phyloP scores from a whole-genome alignment of 495 filamentous ascomycete species.

The Usnea hakonensis region DNA sequence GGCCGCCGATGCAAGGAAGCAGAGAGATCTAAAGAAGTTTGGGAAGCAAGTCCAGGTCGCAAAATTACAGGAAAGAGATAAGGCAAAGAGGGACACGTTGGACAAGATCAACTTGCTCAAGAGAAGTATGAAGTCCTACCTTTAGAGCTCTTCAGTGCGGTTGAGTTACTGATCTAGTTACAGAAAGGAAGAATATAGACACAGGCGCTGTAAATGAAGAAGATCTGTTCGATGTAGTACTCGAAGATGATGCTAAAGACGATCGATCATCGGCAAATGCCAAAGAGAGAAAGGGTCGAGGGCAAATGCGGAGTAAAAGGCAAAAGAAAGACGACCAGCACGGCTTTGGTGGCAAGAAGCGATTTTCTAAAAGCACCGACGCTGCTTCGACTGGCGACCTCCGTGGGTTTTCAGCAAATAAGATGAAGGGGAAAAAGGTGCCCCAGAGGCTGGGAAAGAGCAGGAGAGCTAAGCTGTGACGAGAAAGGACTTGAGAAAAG shows the following conservation, averaged over 20 bases:
- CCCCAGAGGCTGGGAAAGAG: slow-evolving; percentile 58
- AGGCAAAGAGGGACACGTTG: slow-evolving; percentile 80
- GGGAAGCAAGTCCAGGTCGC: slow-evolving; percentile 97
- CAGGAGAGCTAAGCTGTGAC: slow-evolving; percentile 39
- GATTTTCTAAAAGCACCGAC: slow-evolving; percentile 78
- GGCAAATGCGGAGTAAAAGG: slow-evolving; percentile 52
- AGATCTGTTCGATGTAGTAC: slow-evolving; percentile 88
- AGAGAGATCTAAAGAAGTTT: slow-evolving; percentile 96
- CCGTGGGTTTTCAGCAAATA: slow-evolving; percentile 66
- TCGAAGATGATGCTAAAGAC: slow-evolving; percentile 65
- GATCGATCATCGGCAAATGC: slow-evolving; percentile 28
- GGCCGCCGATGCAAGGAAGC: slow-evolving; percentile 78
- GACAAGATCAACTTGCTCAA: slow-evolving; percentile 92
- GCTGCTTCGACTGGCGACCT: slow-evolving; percentile 70
- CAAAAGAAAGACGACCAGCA: slow-evolving; percentile 89
- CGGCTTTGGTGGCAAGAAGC: slow-evolving; percentile 93
- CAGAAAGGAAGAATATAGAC: slow-evolving; percentile 78
- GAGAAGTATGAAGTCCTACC: slow-evolving; percentile 59
- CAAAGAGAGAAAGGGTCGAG: slow-evolving; percentile 24
- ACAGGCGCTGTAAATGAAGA: slow-evolving; percentile 60
- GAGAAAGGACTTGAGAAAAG: neutral
- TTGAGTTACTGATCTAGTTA: slow-evolving; percentile 25
- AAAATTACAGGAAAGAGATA: slow-evolving; percentile 85
- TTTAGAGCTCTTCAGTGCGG: neutral
- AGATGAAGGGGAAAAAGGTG: slow-evolving; percentile 62